Evolutionary conservation across 768 basidiomycete species (phyloP), one percentile per base, ranked within the genome.

Genomic region (Boletus reticuloceps): DNA sequence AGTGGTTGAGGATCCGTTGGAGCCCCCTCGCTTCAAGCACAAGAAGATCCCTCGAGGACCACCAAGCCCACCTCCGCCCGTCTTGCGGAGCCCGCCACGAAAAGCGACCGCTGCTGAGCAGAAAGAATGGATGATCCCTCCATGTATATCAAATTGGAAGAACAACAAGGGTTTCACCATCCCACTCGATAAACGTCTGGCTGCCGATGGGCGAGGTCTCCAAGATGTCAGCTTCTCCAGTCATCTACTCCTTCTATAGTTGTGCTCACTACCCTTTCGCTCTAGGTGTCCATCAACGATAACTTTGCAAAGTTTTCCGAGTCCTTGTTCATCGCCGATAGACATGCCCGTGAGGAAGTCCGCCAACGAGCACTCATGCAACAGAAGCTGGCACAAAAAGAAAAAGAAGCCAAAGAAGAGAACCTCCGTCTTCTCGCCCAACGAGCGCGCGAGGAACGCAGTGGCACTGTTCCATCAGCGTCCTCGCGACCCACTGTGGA

Each of bases 131-230:
- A 97, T 98, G 94, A 98, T 99, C 54, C 97, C 97, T 17, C 97
- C 97, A 17, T 98, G 96, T 71, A 98, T 99, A 56, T 96, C 93
- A 27, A 99, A 99, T 74, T 99, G 97, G 97, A 99, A 99, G 78
- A 99, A 99, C 79, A 98, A 98, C 85, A 99, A 98, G 75, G 97
- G 97, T 82, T 99, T 95, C 71, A 98, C 97, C 2, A 98, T 98
- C 65, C 96, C 97, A 37, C 80, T 98, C 34, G 97, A 98, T 69
- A 98, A 99, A 76, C 91, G 96, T 59, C 77, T 99, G 50, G 97
- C 97, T 38, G 96, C 97, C 5, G 97, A 98, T 71, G 96, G 96
- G n/a, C 83, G 96, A 62, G 97, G 97, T 55, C 79, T 99, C 34
- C 97, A 99, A 73, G 97, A 99, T 70, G 96, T 97, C 59, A 70